Evolutionary conservation across 1,139 yeast genomes (phyloP).

Genomic region (Yamadazyma friedrichii): DNA sequence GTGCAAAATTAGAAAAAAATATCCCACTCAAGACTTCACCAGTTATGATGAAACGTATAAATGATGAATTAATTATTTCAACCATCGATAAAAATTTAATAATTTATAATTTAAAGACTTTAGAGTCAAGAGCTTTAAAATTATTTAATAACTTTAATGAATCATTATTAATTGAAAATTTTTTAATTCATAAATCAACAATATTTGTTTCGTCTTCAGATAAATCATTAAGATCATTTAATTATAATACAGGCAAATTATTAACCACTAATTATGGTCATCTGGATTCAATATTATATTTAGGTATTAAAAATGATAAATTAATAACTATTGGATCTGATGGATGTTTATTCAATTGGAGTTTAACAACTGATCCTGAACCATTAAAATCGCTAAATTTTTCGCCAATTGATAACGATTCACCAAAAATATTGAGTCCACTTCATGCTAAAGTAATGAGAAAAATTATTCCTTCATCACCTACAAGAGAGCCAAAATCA

Average conservation of each 20-base stretch:
- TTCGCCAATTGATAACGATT: neutral
- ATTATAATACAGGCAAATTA: conserved; percentile 43
- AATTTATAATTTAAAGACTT: conserved; percentile 34
- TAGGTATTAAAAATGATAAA: conserved; percentile 24
- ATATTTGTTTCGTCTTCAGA: conserved; percentile 53
- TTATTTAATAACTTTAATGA: conserved; percentile 36
- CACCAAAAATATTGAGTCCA: conserved; percentile 13
- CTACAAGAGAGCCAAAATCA: conserved; percentile 7
- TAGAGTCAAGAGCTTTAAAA: conserved; percentile 43
- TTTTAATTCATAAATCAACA: conserved; percentile 24
- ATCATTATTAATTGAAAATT: conserved; percentile 42
- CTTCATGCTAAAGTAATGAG: conserved; percentile 31
- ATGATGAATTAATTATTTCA: conserved; percentile 44
- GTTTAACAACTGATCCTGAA: conserved; percentile 10
- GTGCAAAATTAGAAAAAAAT: conserved; percentile 39
- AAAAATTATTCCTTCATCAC: conserved; percentile 29
- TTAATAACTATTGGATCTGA: conserved; percentile 47
- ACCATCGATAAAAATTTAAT: conserved; percentile 51
- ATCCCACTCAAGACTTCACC: conserved; percentile 54
- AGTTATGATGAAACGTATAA: conserved; percentile 26
- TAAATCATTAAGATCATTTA: conserved; percentile 54
- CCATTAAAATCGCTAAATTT: neutral
- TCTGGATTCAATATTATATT: conserved; percentile 52
- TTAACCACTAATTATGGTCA: conserved; percentile 63
- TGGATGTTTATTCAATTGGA: conserved; percentile 57